Conservation (phyloP, 1,284 basidiomycete species). For the Rhizopogon parksii region DNA sequence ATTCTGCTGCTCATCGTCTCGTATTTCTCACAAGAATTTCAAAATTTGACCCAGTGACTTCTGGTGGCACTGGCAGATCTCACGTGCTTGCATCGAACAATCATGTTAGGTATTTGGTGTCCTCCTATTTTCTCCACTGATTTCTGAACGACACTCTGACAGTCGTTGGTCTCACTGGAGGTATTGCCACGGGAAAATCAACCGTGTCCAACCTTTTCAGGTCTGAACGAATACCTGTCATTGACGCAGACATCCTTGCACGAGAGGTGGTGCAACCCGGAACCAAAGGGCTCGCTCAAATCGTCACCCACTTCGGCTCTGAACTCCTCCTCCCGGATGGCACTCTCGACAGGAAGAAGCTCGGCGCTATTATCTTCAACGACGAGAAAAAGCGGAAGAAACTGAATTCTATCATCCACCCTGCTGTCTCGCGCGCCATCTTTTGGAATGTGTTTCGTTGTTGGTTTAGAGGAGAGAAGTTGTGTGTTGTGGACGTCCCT, state of each 20-base stretch:
- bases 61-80: no score
- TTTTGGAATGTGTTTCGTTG: slow-evolving; percentile 57
- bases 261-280: slow-evolving; percentile 85
- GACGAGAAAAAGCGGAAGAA: slow-evolving; percentile 65
- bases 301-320: slow-evolving; percentile 68
- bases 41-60: no score
- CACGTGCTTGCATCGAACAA: no score
- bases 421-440: slow-evolving; percentile 78
- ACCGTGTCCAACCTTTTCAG: slow-evolving; percentile 78
- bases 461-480: slow-evolving; percentile 76
- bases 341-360: slow-evolving; percentile 72
- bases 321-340: slow-evolving; percentile 66
- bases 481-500: slow-evolving; percentile 90
- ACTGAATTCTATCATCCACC: slow-evolving; percentile 87
- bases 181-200: slow-evolving; percentile 95
- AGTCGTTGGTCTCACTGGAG: slow-evolving; percentile 96
- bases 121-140: neutral
- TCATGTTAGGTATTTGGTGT: neutral
- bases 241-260: slow-evolving; percentile 91
- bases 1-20: no score
- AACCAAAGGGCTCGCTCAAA: slow-evolving; percentile 63
- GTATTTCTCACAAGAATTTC: no score
- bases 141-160: neutral
- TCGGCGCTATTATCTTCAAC: slow-evolving; percentile 83
- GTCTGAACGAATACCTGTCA: slow-evolving; percentile 63